Base-by-base conservation (phyloP, 106 monocot genomes). In the Allium cepa region DNA sequence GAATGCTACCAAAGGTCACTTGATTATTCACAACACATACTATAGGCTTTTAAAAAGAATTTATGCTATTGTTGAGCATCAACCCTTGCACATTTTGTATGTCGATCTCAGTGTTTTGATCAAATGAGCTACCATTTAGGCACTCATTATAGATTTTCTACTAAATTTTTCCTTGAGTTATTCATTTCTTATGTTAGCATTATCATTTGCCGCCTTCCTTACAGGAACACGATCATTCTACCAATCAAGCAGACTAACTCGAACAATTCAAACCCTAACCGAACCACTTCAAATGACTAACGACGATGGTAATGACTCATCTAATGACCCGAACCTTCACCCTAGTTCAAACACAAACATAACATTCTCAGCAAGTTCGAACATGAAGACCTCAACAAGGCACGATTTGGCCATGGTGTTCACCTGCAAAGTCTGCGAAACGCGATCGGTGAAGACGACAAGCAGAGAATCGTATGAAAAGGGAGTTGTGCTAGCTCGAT, bases 391-490 rank as follows among this genome's bases (percentile, higher is more conserved):
- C 11, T 90, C 94, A 3, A 18, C 62, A 18, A 80, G 90, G 8
- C 94, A 94, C 69, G 84, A 94, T 63, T 73, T 90, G 18, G 91
- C 85, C 8, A 85, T 96, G 88, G 62, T 96, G 11, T 96, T 96
- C 65, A 96, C 95, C 10, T 90, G 94, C 84, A 94, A 79, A 71
- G 90, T 90, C 26, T 94, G 94, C 17, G 95, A 96, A 69, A 96
- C 95, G 22, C 78, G 95, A 57, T 95, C 91, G 0, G 79, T 91
- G 60, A 96, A 88, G 78, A 96, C 88, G 7, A 58, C 76, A 2
- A 85, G 85, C 72, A 76, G 78, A 47, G 95, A 96, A 53, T 96
- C 95, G 8, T 96, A 91, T 11, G 91, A 91, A 62, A 96, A 85
- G 49, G 95, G 95, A 5, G 73, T 96, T 11, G 95, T 96, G 56